Conservation (phyloP, 2,329 filamentous ascomycete genomes). For the Colletotrichum aenigma region DNA sequence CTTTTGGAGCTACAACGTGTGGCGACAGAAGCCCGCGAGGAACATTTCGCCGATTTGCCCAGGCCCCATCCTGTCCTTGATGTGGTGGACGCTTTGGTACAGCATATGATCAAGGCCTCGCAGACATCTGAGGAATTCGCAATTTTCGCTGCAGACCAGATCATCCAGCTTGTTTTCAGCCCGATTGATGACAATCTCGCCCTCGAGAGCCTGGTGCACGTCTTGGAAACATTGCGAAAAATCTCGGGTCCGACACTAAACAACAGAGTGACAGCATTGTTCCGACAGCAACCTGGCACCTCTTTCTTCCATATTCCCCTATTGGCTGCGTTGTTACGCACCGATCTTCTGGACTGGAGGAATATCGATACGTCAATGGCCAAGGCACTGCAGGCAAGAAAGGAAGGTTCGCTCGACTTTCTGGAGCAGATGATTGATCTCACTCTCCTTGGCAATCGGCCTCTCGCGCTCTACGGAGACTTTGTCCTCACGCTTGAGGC, state of each 20-base stretch:
- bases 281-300: conserved; percentile 60
- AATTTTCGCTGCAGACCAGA: conserved; percentile 63
- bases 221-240: conserved; percentile 64
- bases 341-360: conserved; percentile 66
- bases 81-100: conserved; percentile 64
- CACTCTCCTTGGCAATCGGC: conserved; percentile 77
- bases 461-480: conserved; percentile 81
- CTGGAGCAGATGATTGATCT: conserved; percentile 81
- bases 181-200: conserved; percentile 59
- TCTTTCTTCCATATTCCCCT: conserved; percentile 62
- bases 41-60: conserved; percentile 65
- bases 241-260: conserved; percentile 60
- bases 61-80: conserved; percentile 65
- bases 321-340: conserved; percentile 60
- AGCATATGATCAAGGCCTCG: conserved; percentile 66
- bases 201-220: conserved; percentile 66
- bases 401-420: conserved; percentile 76
- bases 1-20: conserved; percentile 61
- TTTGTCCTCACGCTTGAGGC: conserved; percentile 83
- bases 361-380: conserved; percentile 75
- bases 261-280: conserved; percentile 58
- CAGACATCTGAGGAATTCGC: conserved; percentile 66
- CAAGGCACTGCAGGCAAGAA: conserved; percentile 73
- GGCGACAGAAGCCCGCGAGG: conserved; percentile 57
- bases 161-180: conserved; percentile 61